These are phyloP conservation scores for Sporisorium iseilematis-ciliati DNA, from an alignment of 1,284 basidiomycete species.

Conservation along the genomic window DNA sequence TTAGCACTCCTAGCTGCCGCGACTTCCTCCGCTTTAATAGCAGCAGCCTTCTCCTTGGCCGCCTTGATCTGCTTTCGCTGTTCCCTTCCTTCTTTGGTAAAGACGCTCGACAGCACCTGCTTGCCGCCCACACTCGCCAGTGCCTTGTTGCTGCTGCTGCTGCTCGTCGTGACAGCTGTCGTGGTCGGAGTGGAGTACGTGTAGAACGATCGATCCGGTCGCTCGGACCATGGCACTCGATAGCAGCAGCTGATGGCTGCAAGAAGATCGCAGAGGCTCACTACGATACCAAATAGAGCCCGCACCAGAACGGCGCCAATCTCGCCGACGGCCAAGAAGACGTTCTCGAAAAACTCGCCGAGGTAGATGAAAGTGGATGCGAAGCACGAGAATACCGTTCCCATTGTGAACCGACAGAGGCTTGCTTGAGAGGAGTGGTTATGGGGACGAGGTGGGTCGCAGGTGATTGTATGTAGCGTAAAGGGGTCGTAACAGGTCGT, in stretches of 20 bases:
- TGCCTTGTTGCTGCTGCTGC: background rate
- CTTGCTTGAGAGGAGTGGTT: background rate
- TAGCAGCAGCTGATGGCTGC: slow-evolving; percentile 61
- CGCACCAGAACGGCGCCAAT: slow-evolving; percentile 52
- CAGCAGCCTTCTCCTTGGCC: slow-evolving; percentile 52
- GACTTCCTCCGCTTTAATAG: slow-evolving; percentile 22
- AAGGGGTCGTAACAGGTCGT: slow-evolving; percentile 8
- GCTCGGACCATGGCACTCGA: slow-evolving; percentile 53
- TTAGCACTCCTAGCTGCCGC: slow-evolving; percentile 20
- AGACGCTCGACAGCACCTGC: slow-evolving; percentile 37
- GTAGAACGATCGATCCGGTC: slow-evolving; percentile 50
- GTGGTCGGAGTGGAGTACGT: slow-evolving; percentile 21
- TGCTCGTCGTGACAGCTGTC: background rate
- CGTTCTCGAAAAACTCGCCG: slow-evolving; percentile 54
- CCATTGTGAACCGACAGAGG: slow-evolving; percentile 22
- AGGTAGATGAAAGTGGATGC: slow-evolving; percentile 50
- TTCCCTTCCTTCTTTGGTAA: slow-evolving; percentile 38
- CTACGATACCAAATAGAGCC: slow-evolving; percentile 51
- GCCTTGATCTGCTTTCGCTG: slow-evolving; percentile 51
- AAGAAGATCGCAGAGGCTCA: slow-evolving; percentile 59
- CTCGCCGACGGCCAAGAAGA: slow-evolving; percentile 54
- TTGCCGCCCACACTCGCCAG: slow-evolving; percentile 34
- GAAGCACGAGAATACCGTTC: slow-evolving; percentile 54
- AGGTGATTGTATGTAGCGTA: background rate
- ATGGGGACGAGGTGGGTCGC: background rate